Percentiles rank a stretch among this genome's conserved stretches.
These are phyloP conservation scores for Rauvolfia tetraphylla DNA, from an alignment of 257 asterid genomes.

Conservation along the genomic window DNA sequence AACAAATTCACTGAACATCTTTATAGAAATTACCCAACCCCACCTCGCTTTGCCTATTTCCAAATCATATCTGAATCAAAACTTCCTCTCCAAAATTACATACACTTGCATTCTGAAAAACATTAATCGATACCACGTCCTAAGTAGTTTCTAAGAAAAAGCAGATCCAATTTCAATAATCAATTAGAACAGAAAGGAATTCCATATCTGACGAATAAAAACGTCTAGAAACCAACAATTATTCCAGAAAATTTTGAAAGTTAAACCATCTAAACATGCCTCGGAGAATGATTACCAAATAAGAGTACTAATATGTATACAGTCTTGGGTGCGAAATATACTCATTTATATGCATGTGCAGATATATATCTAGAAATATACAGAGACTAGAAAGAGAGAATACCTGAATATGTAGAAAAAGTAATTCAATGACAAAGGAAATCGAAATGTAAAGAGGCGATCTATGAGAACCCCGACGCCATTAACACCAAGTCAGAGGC, in stretches of 20 bases:
- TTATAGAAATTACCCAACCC: neutral
- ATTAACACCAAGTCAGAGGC: constrained; percentile 13
- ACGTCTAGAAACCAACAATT: neutral
- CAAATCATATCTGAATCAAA: neutral
- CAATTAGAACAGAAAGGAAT: neutral
- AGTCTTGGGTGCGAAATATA: neutral
- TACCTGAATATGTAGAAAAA: constrained; percentile 18
- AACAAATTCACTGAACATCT: neutral
- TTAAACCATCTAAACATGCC: neutral
- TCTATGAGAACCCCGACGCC: constrained; percentile 22
- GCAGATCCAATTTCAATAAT: neutral
- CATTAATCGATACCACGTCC: neutral
- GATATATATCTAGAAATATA: neutral
- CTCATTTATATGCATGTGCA: neutral
- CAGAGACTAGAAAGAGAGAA: neutral
- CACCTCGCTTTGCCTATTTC: neutral
- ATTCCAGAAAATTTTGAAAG: no score
- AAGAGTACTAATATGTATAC: neutral
- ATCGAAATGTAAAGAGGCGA: constrained; percentile 6
- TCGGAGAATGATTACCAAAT: neutral
- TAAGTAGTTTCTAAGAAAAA: neutral
- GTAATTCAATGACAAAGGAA: constrained; percentile 4
- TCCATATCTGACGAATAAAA: neutral
- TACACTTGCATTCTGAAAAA: neutral
- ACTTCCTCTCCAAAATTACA: neutral